These are phyloP conservation scores for Stromatinia cepivora DNA, from an alignment of 2,329 filamentous ascomycete species.

Conservation along the genomic window DNA sequence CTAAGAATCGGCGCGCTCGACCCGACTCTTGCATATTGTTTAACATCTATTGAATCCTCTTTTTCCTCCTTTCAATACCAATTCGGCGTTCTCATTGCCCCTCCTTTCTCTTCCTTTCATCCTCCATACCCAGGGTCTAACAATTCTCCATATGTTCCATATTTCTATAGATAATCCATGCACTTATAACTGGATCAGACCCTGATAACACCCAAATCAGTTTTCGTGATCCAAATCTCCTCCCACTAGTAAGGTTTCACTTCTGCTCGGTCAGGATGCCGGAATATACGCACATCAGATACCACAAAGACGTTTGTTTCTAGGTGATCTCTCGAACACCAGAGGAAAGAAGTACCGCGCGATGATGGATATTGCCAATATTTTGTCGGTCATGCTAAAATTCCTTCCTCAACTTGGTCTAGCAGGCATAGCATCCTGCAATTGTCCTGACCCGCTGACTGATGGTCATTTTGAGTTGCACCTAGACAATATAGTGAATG, in stretches of 20 bases:
- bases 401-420: not conserved
- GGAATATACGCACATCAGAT: not conserved
- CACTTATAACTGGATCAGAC: not conserved
- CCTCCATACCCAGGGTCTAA: not conserved
- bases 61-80: not conserved
- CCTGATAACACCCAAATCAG: not conserved
- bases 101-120: not conserved
- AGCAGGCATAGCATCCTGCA: not conserved
- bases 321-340: not conserved
- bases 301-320: too few relatives aligned
- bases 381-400: not conserved
- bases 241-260: not conserved
- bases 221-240: not conserved
- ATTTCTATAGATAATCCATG: not conserved
- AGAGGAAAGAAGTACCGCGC: not conserved
- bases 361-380: not conserved
- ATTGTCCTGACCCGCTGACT: not conserved
- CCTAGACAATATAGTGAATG: not conserved
- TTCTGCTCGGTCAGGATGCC: not conserved
- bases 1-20: not conserved
- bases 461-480: not conserved
- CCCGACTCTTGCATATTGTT: not conserved
- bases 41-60: not conserved
- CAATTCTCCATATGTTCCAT: not conserved
- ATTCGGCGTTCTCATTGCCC: not conserved